Percentiles rank a stretch among this genome's conserved stretches.
These are phyloP conservation scores for Globisporangium yorkense DNA, from an alignment of 352 stramenopile species.

Conservation along the genomic window DNA sequence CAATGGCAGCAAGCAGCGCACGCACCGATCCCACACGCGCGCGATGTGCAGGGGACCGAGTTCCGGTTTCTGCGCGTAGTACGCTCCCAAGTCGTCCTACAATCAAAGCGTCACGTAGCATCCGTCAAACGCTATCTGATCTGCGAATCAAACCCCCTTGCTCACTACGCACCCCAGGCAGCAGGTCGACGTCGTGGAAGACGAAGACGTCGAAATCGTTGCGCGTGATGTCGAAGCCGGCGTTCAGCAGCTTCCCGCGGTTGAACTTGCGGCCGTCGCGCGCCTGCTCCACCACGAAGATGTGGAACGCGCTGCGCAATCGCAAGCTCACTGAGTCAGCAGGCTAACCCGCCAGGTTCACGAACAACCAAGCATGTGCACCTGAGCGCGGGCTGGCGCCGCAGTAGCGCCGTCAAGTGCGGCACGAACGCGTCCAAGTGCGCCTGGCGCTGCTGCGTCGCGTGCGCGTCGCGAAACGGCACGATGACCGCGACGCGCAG, in stretches of 20 bases:
- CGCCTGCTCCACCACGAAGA: slow-evolving; percentile 95
- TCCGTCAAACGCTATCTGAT: no score
- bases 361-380: neutral
- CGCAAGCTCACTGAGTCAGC: neutral
- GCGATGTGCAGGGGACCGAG: slow-evolving; percentile 91
- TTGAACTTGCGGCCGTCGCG: slow-evolving; percentile 95
- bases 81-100: slow-evolving; percentile 64
- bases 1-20: neutral
- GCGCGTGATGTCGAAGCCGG: slow-evolving; percentile 89
- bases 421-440: slow-evolving; percentile 90
- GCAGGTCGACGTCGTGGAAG: slow-evolving; percentile 96
- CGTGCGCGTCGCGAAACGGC: slow-evolving; percentile 90
- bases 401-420: slow-evolving; percentile 88
- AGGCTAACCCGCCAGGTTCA: no score
- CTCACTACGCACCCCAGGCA: slow-evolving; percentile 47
- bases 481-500: slow-evolving; percentile 85
- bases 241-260: slow-evolving; percentile 95
- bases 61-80: slow-evolving; percentile 65
- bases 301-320: slow-evolving; percentile 59
- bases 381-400: slow-evolving; percentile 17
- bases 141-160: neutral
- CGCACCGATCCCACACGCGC: slow-evolving; percentile 83
- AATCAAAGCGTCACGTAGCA: neutral
- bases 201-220: slow-evolving; percentile 87
- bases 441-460: slow-evolving; percentile 77